Conservation (phyloP, 495 filamentous ascomycete genomes). For the Paragyromitra xinjiangensis region DNA sequence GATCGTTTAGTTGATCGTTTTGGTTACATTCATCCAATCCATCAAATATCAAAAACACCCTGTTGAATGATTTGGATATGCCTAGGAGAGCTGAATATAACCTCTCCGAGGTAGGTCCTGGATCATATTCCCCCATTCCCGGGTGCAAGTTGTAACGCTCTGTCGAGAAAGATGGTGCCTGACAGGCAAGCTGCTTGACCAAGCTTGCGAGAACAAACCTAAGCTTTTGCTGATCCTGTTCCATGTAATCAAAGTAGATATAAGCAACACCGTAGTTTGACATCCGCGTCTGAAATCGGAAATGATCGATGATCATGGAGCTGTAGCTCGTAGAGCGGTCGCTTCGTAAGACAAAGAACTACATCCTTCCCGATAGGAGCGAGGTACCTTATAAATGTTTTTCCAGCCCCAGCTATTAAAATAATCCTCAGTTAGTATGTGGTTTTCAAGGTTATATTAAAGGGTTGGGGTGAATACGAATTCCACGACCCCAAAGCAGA, state of each 20-base stretch:
- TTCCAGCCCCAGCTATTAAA: slow-evolving; percentile 23
- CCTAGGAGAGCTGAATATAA: not conserved
- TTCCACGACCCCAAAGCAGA: slow-evolving; percentile 11
- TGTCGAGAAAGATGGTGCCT: not conserved
- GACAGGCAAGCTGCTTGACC: slow-evolving; percentile 25
- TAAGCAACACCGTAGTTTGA: slow-evolving; percentile 17
- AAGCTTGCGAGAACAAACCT: slow-evolving; percentile 6
- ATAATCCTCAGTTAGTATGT: not conserved
- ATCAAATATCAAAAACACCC: slow-evolving; percentile 33
- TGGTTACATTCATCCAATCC: slow-evolving; percentile 25
- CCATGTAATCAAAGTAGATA: slow-evolving; percentile 17
- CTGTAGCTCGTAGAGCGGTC: not conserved
- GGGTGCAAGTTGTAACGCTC: not conserved
- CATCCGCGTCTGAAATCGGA: not conserved
- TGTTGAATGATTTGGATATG: slow-evolving; percentile 3
- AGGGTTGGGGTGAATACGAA: not conserved
- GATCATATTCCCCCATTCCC: not conserved
- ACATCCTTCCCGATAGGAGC: not conserved
- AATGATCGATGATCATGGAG: slow-evolving; percentile 27
- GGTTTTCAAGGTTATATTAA: not conserved
- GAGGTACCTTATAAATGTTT: slow-evolving; percentile 1
- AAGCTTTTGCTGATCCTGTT: slow-evolving; percentile 1
- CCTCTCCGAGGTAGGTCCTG: not conserved
- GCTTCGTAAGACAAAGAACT: not conserved
- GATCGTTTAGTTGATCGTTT: not conserved